Percentiles rank a stretch among this genome's conserved stretches.
Conservation (phyloP, 2,329 filamentous ascomycete species). For the Teratosphaeria nubilosa region DNA sequence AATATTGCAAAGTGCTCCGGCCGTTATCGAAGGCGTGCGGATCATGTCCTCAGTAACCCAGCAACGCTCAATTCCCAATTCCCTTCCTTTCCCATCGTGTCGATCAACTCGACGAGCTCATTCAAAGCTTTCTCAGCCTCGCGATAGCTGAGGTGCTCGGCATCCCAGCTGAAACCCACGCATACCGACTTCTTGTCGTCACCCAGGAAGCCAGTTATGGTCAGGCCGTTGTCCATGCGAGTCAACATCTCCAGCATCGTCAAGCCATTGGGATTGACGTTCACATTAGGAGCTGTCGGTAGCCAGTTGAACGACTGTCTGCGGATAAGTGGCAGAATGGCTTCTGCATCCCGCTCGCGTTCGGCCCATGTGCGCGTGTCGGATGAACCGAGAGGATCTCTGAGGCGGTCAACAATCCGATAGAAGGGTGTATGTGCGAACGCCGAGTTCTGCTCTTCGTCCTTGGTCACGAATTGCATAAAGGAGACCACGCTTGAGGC, state of each 20-base stretch:
- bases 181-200: constrained; percentile 23
- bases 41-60: constrained; percentile 17
- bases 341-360: constrained; percentile 20
- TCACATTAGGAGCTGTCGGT: constrained; percentile 20
- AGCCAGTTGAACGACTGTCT: constrained; percentile 26
- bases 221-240: constrained; percentile 24
- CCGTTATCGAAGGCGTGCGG: background rate
- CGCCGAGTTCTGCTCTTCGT: constrained; percentile 20
- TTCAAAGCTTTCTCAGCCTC: constrained; percentile 21
- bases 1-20: background rate
- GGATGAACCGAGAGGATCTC: constrained; percentile 17
- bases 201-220: constrained; percentile 22
- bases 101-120: constrained; percentile 14
- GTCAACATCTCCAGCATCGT: constrained; percentile 23
- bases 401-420: constrained; percentile 21
- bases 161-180: constrained; percentile 23
- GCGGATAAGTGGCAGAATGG: constrained; percentile 19
- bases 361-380: constrained; percentile 21
- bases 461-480: constrained; percentile 23
- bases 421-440: constrained; percentile 23
- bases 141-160: constrained; percentile 18
- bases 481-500: constrained; percentile 16
- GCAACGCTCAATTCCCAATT: constrained; percentile 18
- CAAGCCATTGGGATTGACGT: constrained; percentile 17
- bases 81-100: constrained; percentile 17